Evolutionary conservation across 257 asterid genomes (phyloP).

Genomic region (Solanum boliviense): DNA sequence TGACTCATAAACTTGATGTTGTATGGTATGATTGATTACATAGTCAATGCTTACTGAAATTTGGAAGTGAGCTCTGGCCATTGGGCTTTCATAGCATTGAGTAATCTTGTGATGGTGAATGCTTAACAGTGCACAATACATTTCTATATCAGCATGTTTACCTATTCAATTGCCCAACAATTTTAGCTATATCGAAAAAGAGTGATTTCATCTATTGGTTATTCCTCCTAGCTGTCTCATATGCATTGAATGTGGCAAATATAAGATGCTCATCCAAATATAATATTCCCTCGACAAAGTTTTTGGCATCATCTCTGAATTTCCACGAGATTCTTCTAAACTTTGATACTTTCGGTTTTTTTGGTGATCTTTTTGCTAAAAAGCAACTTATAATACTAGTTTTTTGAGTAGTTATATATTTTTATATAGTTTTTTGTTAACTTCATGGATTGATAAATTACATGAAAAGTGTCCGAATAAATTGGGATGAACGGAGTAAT

Average conservation of each 20-base stretch:
- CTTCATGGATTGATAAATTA: not conserved
- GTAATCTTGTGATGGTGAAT: not conserved
- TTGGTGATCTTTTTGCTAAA: not conserved
- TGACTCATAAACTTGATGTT: not conserved
- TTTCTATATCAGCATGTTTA: not conserved
- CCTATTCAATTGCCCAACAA: not conserved
- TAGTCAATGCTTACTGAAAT: not conserved
- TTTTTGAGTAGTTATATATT: not conserved
- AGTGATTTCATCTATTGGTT: not conserved
- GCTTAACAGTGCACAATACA: not conserved
- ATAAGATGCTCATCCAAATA: not conserved
- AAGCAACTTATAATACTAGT: not conserved
- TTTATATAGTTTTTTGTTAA: not conserved
- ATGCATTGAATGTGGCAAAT: not conserved
- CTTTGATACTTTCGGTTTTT: not conserved
- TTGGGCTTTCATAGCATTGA: not conserved
- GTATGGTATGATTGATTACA: not conserved
- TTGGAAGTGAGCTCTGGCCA: not conserved
- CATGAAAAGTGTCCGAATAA: not conserved
- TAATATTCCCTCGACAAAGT: not conserved
- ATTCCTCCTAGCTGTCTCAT: not conserved
- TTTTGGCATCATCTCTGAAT: not conserved
- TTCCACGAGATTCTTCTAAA: not conserved
- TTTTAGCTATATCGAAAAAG: not conserved
- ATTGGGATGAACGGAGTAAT: too few species aligned